Evolutionary conservation across 176 grass and related monocot genomes (phyloP).

Genomic region (Aegilops bicornis): DNA sequence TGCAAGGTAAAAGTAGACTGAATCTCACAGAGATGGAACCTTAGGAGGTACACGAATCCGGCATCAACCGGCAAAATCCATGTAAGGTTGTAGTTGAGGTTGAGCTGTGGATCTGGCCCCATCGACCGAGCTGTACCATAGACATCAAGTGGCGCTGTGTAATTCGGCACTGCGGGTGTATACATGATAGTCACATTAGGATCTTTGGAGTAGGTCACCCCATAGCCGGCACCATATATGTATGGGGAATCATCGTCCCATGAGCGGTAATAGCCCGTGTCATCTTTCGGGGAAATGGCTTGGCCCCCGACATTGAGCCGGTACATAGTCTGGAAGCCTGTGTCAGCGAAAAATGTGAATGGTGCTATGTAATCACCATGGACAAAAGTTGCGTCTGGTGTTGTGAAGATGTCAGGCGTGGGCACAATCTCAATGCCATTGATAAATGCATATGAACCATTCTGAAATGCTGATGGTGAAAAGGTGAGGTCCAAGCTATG

Average conservation of each 20-base stretch:
- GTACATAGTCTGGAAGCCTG: conserved; percentile 33
- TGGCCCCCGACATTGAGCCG: conserved; percentile 29
- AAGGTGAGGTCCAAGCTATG: background rate
- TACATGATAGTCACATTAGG: conserved; percentile 18
- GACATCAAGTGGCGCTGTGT: conserved; percentile 17
- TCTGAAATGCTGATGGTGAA: background rate
- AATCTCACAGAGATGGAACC: conserved; percentile 47
- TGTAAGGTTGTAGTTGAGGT: conserved; percentile 37
- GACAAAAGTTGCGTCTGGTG: background rate
- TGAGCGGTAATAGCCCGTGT: conserved; percentile 3
- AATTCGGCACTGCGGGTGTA: background rate
- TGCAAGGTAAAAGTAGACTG: background rate
- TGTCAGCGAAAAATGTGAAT: background rate
- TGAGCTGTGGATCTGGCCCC: background rate
- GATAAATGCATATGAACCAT: conserved; percentile 35
- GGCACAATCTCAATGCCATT: conserved; percentile 49
- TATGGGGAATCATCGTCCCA: conserved; percentile 24
- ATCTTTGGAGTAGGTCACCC: background rate
- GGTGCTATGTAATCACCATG: background rate
- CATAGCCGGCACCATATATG: background rate
- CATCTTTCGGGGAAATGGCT: background rate
- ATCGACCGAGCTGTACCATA: conserved; percentile 34
- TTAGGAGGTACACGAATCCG: conserved; percentile 18
- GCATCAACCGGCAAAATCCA: conserved; percentile 29
- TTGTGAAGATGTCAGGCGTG: conserved; percentile 30